phyloP scores from a whole-genome alignment of 495 filamentous ascomycete species.

The Hypoxylon crocopeplum region DNA sequence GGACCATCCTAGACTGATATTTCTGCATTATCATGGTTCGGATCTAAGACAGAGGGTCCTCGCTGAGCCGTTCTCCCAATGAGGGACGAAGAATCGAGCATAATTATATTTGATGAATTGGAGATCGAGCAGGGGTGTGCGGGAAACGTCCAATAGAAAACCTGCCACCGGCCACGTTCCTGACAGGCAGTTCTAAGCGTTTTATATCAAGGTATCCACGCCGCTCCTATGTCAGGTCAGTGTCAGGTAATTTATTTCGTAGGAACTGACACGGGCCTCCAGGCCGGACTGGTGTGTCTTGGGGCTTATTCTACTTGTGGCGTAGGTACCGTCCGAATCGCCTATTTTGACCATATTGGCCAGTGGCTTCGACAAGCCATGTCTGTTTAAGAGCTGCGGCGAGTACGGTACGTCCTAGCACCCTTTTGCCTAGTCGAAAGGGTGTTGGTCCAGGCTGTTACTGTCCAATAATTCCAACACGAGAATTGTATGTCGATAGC shows the following conservation, averaged over 20 bases:
- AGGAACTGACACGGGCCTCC: no score
- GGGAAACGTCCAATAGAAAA: conserved; percentile 16
- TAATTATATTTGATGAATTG: conserved; percentile 20
- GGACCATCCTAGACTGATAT: not conserved
- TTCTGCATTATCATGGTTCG: conserved; percentile 16
- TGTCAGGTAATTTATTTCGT: conserved; percentile 1
- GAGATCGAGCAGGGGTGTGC: conserved; percentile 22
- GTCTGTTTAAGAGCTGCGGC: not conserved
- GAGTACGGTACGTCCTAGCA: no score
- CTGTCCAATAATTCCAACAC: not conserved
- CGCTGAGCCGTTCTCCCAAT: conserved; percentile 12
- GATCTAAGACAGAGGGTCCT: conserved; percentile 22
- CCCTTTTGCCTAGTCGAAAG: no score
- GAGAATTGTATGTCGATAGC: no score
- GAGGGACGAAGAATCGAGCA: conserved; percentile 12
- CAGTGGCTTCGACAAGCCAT: not conserved
- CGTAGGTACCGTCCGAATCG: no score
- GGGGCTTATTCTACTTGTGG: no score
- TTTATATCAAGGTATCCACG: conserved; percentile 16
- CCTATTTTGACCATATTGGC: not conserved
- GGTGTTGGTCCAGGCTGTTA: no score
- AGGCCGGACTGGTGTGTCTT: no score
- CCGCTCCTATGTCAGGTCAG: not conserved
- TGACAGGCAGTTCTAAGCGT: conserved; percentile 6
- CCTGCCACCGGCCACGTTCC: conserved; percentile 19